Percentiles rank a stretch among this genome's conserved stretches.
Evolutionary conservation across 495 filamentous ascomycete genomes (phyloP).

Genomic region (Darksidea phi): DNA sequence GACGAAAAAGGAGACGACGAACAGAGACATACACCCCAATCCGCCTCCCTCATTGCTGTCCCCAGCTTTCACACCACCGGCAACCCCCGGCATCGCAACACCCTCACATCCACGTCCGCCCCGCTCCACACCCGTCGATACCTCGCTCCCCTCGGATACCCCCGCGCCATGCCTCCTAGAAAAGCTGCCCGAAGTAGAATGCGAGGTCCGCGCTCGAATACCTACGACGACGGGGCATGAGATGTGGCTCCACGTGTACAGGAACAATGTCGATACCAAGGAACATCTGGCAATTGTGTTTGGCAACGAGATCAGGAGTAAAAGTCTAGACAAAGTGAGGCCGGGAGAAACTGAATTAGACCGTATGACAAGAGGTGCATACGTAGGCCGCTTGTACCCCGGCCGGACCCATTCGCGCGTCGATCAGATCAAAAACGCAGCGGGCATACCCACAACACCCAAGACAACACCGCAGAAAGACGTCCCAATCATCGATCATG

Average conservation of each 20-base stretch:
- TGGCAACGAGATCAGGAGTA: constrained; percentile 76
- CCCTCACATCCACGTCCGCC: constrained; percentile 35
- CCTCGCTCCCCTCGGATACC: constrained; percentile 9
- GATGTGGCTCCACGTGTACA: constrained; percentile 96
- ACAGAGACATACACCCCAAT: constrained; percentile 10
- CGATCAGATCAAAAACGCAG: constrained; percentile 49
- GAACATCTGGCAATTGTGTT: constrained; percentile 99
- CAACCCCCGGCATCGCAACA: constrained; percentile 41
- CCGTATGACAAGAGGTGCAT: constrained; percentile 91
- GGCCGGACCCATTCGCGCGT: constrained; percentile 65
- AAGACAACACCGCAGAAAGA: too few species aligned
- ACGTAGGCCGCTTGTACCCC: constrained; percentile 82
- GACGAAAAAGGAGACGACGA: constrained; percentile 2
- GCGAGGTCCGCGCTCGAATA: constrained; percentile 48
- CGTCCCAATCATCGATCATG: not conserved
- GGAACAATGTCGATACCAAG: constrained; percentile 88
- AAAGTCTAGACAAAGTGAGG: constrained; percentile 71
- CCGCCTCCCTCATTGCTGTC: constrained; percentile 41
- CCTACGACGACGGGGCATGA: constrained; percentile 74
- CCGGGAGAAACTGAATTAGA: constrained; percentile 94
- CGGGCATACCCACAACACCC: constrained; percentile 21
- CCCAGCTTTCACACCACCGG: constrained; percentile 49
- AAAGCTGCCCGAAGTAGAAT: constrained; percentile 43
- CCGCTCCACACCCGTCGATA: constrained; percentile 39
- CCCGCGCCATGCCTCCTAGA: constrained; percentile 35